Base-by-base conservation (phyloP, 352 stramenopile species). In the Globisporangium uncinulatum region DNA sequence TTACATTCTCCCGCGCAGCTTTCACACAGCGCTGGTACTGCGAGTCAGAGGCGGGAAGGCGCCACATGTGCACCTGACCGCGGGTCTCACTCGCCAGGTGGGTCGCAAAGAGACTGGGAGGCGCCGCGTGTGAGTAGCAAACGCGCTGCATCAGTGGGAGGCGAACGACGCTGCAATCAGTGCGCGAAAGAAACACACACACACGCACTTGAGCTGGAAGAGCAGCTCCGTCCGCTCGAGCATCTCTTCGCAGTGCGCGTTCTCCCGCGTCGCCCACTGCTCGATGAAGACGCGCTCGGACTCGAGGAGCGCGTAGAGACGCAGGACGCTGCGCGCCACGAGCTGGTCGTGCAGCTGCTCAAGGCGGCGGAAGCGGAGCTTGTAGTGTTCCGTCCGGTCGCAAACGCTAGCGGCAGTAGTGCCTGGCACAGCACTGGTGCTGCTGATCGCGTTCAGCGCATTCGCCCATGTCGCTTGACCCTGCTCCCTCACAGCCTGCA, bases 1-100 rank as follows among this genome's bases (percentile, higher is more conserved):
- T 87, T 9, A 89, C 60, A 53, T 94, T 94, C 55, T 92, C 78
- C 1, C 65, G 78, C 10, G 84, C 76, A 5, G 82, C 84, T 29
- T 85, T 86, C 6, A 74, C 56, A 44, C 84, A 94, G 5, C 84
- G 73, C 32, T 66, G 57, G 9, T 77, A 61, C 56, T 92, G 84
- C 14, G 74, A 63, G 51, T 92, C 76, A 6, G 63, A 56, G 0
- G 63, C 21, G 9, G 60, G 56, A 2, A 92, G 65, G 37, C 76
- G 64, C 58, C 73, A 75, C 56, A 94, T 63, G 6, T 67, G 62
- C 9, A 89, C 70, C 20, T 83, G 72, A 0, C 71, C 70, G 0
- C 63, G 65, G 7, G 79, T 92, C 63, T 91, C 81, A 41, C 71
- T 81, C 51, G 83, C 69, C 6, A 91, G 63, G 49, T 94, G 78